Evolutionary conservation across 495 filamentous ascomycete species (phyloP), one percentile per base, ranked within the genome.

Genomic region (Daldinia childiae): DNA sequence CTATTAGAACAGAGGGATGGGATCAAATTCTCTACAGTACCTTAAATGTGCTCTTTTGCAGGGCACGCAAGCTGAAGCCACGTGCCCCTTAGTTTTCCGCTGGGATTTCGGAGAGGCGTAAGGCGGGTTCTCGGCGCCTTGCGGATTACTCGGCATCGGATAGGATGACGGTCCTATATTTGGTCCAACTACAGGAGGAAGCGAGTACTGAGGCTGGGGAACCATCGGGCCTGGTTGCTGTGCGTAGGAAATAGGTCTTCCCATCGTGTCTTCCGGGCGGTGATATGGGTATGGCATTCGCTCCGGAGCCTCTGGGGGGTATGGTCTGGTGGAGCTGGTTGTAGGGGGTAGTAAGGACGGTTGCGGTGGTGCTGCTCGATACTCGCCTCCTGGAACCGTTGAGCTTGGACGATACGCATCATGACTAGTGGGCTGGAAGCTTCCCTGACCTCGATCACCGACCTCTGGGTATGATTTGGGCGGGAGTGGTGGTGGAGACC

Each of bases 11-110:
- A 2, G 62, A 69, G 68, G 69, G 75, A 63, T 67, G 68, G 69
- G 75, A 63, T 67, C 8, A 65, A 61, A 55, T 66, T 62, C 21
- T 14, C 59, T 78, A 80, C 50, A 54, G 71, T 80, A 87, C 85
- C 86, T 82, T 66, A 99, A 83, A 86, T 99, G 95, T 65, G 96
- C 97, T 80, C 90, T 93, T 79, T 98, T 98, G 83, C 95, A 99
- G 75, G 97, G 96, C 62, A 98, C 91, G 78, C 95, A 99, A 17
- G 95, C 95, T 36, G 94, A 97, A 38, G 95, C 93, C 54, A 99
- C 95, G 82, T 99, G 95, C 12, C 93, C 93, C 76, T 98, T 99
- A 7, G 93, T 90, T 73, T 94, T 92, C 70, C 94, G 87, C 15
- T 93, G 92, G 6, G 90, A 83, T 69, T 90, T 92, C n/a, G 85